These are phyloP conservation scores for Ophiocytium majus DNA, from an alignment of 352 stramenopile species.

Conservation along the genomic window DNA sequence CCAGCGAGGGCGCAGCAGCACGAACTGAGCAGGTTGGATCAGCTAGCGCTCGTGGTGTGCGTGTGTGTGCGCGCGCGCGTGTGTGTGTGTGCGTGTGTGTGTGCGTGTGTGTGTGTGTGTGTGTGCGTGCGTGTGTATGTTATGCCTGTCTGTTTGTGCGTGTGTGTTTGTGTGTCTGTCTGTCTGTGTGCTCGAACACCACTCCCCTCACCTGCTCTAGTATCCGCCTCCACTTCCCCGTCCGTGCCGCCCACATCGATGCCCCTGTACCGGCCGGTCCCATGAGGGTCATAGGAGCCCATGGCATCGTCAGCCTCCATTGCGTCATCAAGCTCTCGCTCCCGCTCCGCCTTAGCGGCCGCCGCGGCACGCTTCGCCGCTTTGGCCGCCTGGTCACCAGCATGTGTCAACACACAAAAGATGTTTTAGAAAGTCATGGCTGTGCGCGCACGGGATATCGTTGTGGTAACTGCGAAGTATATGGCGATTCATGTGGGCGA, in stretches of 20 bases:
- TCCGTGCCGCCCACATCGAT: constrained; percentile 36
- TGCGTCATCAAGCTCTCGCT: constrained; percentile 45
- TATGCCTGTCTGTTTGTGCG: neutral
- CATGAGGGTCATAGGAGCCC: constrained; percentile 53
- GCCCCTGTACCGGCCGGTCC: constrained; percentile 55
- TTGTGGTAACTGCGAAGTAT: no score
- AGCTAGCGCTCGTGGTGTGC: neutral
- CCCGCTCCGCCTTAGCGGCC: neutral
- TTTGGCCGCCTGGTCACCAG: constrained; percentile 1
- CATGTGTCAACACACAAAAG: no score
- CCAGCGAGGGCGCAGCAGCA: neutral
- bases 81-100: neutral
- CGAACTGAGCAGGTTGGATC: neutral
- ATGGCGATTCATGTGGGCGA: no score
- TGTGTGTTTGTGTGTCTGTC: neutral
- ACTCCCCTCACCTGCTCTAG: neutral
- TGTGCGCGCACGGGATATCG: no score
- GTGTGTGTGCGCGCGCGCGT: neutral
- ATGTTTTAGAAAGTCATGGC: no score
- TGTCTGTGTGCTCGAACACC: neutral
- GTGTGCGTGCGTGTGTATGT: neutral
- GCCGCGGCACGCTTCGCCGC: neutral
- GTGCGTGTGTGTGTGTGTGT: neutral
- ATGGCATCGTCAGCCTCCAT: constrained; percentile 58
- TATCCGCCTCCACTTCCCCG: neutral